Evolutionary conservation across 2,329 filamentous ascomycete species (phyloP), one percentile per base, ranked within the genome.

Genomic region (Fusarium fujikuroi): DNA sequence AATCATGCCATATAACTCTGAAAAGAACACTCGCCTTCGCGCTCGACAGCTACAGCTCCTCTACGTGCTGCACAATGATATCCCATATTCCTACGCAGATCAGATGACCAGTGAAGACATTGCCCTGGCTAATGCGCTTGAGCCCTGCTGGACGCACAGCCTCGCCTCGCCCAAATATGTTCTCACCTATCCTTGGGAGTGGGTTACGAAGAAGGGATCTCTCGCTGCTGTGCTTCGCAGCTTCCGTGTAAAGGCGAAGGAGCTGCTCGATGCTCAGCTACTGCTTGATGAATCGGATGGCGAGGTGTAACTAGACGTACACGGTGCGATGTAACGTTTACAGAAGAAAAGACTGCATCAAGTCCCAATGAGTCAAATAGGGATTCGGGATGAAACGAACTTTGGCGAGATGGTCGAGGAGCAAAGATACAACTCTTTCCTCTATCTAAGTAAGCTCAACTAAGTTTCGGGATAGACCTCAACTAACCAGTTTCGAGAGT

Each of bases 311-410:
- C 9, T 16, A 3, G 34, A 23, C 32, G 14, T 34, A 14, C 5
- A 15, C 14, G 6, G 23, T 3, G 4, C 7, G 1, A 28, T 4
- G 18, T 9, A 3, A 3, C 2, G 5, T 28, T 9, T 21, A 15
- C 0, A 15, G 11, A 3, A 15, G 23, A 7, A 15, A 5, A 0
- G 0, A 9, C 5, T 1, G 43, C 2, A 9, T 3, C 2, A 28
- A 14, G 8, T 19, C 18, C 0, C 5, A 7, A 10, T 46, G 5
- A 21, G 18, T 7, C 11, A 19, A 14, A 25, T 3, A 0, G 23
- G 7, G 3, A 14, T 44, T 7, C 9, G 4, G 5, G 11, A 25
- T 9, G 0, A 18, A 12, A 44, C 3, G 9, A 2, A 14, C 23
- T 0, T 14, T 25, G 23, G 6, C 7, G 2, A 19, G 11, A 40